phyloP scores from a whole-genome alignment of 2,329 filamentous ascomycete genomes.

The Cladosporium phlei region DNA sequence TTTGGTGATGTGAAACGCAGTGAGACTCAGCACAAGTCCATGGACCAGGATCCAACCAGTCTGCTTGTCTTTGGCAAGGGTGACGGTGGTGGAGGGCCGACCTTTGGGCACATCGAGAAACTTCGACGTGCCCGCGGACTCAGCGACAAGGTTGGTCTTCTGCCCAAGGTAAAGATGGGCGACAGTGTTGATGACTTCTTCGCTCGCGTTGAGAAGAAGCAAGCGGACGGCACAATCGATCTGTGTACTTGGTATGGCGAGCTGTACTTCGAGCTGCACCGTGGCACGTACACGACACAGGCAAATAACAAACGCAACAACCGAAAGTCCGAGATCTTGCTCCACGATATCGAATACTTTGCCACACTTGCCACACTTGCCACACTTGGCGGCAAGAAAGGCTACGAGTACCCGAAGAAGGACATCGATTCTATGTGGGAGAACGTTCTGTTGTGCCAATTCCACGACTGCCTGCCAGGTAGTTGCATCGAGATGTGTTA shows the following conservation, averaged over 20 bases:
- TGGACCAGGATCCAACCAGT: slow-evolving; percentile 88
- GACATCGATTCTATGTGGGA: slow-evolving; percentile 98
- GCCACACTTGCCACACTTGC: slow-evolving; percentile 84
- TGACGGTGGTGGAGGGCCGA: slow-evolving; percentile 91
- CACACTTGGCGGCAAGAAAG: slow-evolving; percentile 59
- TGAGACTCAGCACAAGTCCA: slow-evolving; percentile 85
- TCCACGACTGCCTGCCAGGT: slow-evolving; percentile 94
- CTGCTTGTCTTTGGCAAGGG: slow-evolving; percentile 94
- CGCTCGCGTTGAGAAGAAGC: slow-evolving; percentile 74
- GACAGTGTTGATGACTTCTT: slow-evolving; percentile 94
- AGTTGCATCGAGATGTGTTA: slow-evolving; percentile 98
- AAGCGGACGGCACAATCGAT: slow-evolving; percentile 54
- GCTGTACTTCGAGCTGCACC: slow-evolving; percentile 94
- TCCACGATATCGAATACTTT: slow-evolving; percentile 83
- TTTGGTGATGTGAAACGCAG: slow-evolving; percentile 92
- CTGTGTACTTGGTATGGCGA: slow-evolving; percentile 97
- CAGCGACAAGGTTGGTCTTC: slow-evolving; percentile 74
- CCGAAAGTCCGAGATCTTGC: slow-evolving; percentile 73
- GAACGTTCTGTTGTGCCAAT: slow-evolving; percentile 83
- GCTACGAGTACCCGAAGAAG: slow-evolving; percentile 86
- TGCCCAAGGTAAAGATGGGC: slow-evolving; percentile 86
- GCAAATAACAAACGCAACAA: slow-evolving; percentile 97
- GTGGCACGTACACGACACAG: slow-evolving; percentile 95
- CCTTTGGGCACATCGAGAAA: slow-evolving; percentile 91
- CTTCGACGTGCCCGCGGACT: slow-evolving; percentile 86